Base-by-base conservation (phyloP, 441 rosid species). In the Mallotus japonicus region DNA sequence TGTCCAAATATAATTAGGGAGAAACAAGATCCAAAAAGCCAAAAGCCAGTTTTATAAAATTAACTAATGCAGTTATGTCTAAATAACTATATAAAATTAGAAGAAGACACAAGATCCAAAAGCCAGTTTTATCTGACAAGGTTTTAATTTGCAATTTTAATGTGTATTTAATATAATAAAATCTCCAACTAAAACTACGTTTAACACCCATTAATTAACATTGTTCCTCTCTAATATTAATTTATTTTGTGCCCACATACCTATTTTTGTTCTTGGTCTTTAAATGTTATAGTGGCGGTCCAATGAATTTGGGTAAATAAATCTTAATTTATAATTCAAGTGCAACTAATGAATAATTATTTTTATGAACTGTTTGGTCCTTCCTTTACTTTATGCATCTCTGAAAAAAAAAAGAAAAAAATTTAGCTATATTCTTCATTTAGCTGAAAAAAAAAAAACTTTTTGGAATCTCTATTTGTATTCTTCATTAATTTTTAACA, bases 71-170 rank as follows among this genome's bases (percentile, higher is more conserved):
- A 65, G 53, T 13, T n/a, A 9, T 40, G 50, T 42, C 62, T 40
- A 13, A 44, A 20, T 13, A 37, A 17, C 4, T 42, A 9, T 28
- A 28, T n/a, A 32, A 57, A 65, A 66, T 13, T 14, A 75, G 37
- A 56, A 67, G 51, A 75, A 19, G 63, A 78, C 78, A 69, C 82
- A 62, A 62, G 81, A 83, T 81, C 83, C 83, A 73, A 77, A 81
- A 73, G 55, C 76, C 78, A 70, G 49, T 55, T 63, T 37, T 19
- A 42, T 49, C 8, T n/a, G 0, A 10, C 46, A 28, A 55, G 28
- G 53, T 6, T 8, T 69, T n/a, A 65, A 53, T 65, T 17, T 63
- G 49, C 6, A 67, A 28, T 28, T 1, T 1, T 1, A 28, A 28
- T 28, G 32, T 28, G 32, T 28, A 0, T 28, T 24, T 60, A 24